phyloP scores from a whole-genome alignment of 163 green algal genomes.

The Coccomyxa subellipsoidea region DNA sequence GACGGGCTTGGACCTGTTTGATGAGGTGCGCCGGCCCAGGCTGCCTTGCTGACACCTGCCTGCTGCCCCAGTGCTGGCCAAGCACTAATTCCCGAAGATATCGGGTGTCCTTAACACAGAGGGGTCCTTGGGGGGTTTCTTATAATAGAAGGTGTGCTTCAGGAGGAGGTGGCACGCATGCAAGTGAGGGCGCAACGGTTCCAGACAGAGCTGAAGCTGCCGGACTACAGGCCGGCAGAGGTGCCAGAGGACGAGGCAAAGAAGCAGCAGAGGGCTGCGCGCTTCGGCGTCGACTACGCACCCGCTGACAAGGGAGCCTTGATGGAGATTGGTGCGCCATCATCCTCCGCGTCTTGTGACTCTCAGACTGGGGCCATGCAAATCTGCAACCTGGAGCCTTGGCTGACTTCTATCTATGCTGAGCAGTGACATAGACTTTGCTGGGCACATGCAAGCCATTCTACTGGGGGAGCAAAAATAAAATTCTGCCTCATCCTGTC shows the following conservation, averaged over 20 bases:
- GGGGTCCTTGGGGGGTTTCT: too few relatives aligned
- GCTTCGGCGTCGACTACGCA: constrained; percentile 52
- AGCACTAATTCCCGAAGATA: too few relatives aligned
- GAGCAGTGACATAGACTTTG: too few relatives aligned
- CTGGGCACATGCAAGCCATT: too few relatives aligned
- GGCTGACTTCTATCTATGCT: neutral
- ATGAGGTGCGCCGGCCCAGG: constrained; percentile 41
- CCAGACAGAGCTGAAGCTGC: constrained; percentile 20
- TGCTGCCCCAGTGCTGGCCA: too few relatives aligned
- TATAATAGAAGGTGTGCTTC: too few relatives aligned
- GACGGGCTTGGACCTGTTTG: constrained; percentile 70
- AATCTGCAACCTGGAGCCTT: too few relatives aligned
- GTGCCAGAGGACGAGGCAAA: constrained; percentile 38
- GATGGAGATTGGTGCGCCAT: constrained; percentile 63
- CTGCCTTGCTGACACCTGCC: too few relatives aligned
- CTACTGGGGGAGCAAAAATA: too few relatives aligned
- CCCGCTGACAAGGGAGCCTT: constrained; percentile 41
- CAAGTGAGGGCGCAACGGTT: constrained; percentile 61
- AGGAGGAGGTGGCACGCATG: constrained; percentile 66
- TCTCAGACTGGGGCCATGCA: neutral
- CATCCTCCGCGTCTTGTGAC: neutral
- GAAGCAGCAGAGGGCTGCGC: constrained; percentile 29
- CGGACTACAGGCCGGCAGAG: constrained; percentile 35
- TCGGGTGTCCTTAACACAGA: too few relatives aligned
- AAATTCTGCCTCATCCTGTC: neutral